These are phyloP conservation scores for Aspergillus felis DNA, from an alignment of 2,329 filamentous ascomycete genomes.

Conservation along the genomic window DNA sequence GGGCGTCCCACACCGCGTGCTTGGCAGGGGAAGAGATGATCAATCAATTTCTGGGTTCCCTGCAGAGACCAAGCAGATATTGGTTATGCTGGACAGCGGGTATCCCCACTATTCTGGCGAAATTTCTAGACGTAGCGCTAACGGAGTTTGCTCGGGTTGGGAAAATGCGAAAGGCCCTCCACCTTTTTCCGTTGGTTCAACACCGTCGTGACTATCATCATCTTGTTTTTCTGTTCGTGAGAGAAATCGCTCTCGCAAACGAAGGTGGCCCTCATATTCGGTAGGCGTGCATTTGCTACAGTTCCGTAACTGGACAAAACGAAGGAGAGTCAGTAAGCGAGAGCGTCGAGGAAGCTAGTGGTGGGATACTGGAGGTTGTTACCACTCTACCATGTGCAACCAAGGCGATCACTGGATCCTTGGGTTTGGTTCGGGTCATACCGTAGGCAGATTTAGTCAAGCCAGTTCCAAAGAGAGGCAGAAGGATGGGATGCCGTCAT, in stretches of 20 bases:
- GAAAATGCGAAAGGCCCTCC: neutral
- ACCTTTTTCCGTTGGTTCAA: neutral
- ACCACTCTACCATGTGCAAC: neutral
- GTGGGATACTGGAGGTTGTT: neutral
- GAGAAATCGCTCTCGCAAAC: neutral
- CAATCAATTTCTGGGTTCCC: conserved; percentile 10
- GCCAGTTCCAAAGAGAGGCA: neutral
- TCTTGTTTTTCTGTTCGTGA: neutral
- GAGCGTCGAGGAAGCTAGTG: neutral
- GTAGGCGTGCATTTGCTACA: no score
- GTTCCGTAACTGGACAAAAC: neutral
- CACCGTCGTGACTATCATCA: neutral
- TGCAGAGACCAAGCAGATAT: conserved; percentile 1
- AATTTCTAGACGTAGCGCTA: conserved; percentile 26
- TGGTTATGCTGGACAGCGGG: neutral
- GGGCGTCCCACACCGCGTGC: conserved; percentile 22
- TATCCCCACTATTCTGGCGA: conserved; percentile 13
- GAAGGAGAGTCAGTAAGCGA: neutral
- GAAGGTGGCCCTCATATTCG: neutral
- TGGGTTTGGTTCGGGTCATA: neutral
- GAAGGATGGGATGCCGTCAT: neutral
- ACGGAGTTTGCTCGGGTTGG: conserved; percentile 16
- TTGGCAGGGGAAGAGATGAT: conserved; percentile 19
- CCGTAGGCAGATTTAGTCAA: neutral
- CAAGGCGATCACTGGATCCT: neutral